These are phyloP conservation scores for Leavenworthia alabamica DNA, from an alignment of 345 rosid genomes.

Conservation along the genomic window DNA sequence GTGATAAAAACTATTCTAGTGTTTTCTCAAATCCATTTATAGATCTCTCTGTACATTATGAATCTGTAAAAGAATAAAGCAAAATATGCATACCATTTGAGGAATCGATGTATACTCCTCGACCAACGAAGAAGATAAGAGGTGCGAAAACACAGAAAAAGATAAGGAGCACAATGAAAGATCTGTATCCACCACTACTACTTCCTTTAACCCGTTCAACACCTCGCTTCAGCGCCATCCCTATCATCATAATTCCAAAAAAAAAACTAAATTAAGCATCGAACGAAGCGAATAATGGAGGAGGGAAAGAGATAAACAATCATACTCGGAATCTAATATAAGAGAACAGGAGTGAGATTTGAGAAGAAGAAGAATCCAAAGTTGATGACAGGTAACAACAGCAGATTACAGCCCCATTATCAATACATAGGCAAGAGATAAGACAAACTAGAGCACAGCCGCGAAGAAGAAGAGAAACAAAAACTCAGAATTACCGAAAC, in stretches of 20 bases:
- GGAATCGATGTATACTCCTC: constrained; percentile 46
- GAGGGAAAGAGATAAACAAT: not conserved
- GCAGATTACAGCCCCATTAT: constrained; percentile 3
- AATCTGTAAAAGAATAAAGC: not conserved
- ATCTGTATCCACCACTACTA: constrained; percentile 59
- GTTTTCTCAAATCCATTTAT: not conserved
- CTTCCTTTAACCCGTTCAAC: constrained; percentile 41
- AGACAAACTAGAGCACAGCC: not conserved
- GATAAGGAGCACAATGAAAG: constrained; percentile 37
- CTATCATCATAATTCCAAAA: constrained; percentile 24
- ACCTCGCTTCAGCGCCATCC: constrained; percentile 77
- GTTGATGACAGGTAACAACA: not conserved
- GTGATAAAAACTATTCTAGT: not conserved
- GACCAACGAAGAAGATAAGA: constrained; percentile 60
- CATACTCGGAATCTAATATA: constrained; percentile 15
- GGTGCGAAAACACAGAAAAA: constrained; percentile 60
- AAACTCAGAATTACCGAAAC: not conserved
- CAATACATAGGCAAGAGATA: constrained; percentile 19
- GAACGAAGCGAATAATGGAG: not conserved
- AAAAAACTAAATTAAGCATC: constrained; percentile 15
- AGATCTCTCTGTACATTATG: not conserved
- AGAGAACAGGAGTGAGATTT: not conserved
- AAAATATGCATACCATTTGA: constrained; percentile 41
- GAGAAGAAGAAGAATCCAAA: constrained; percentile 18
- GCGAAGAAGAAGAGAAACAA: not conserved